phyloP scores from a whole-genome alignment of 192 early-diverging fungal species.

The Spizellomyces punctatus region DNA sequence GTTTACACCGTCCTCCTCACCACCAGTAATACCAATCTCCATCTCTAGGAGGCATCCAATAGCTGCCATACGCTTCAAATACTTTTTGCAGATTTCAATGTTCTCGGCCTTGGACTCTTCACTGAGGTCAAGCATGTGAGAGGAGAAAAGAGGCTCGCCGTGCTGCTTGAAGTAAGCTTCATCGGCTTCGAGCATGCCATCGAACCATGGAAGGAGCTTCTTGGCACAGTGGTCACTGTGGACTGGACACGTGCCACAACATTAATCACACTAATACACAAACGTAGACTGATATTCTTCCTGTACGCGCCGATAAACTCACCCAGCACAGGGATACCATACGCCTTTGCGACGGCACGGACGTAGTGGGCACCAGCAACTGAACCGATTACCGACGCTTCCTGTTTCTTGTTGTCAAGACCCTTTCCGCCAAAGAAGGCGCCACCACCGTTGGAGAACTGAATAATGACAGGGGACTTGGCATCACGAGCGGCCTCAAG shows the following conservation, averaged over 20 bases:
- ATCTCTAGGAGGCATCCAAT: constrained; percentile 92
- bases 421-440: constrained; percentile 95
- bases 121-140: constrained; percentile 97
- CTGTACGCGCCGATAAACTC: constrained; percentile 20
- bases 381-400: constrained; percentile 86
- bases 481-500: constrained; percentile 93
- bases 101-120: constrained; percentile 94
- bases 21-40: constrained; percentile 98
- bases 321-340: constrained; percentile 71
- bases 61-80: constrained; percentile 87
- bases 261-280: background rate
- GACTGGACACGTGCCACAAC: constrained; percentile 37
- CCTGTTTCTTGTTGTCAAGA: constrained; percentile 83
- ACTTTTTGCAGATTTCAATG: constrained; percentile 86
- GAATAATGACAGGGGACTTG: constrained; percentile 92
- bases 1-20: constrained; percentile 98
- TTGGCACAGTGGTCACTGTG: constrained; percentile 98
- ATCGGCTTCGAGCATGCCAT: constrained; percentile 94
- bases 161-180: constrained; percentile 93
- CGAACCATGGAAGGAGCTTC: constrained; percentile 96
- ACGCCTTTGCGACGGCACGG: constrained; percentile 78
- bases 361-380: constrained; percentile 89
- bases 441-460: constrained; percentile 93
- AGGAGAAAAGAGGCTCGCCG: constrained; percentile 94
- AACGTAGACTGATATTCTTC: background rate